Evolutionary conservation across 345 rosid species (phyloP), one percentile per base, ranked within the genome.

Genomic region (Laguncularia racemosa): DNA sequence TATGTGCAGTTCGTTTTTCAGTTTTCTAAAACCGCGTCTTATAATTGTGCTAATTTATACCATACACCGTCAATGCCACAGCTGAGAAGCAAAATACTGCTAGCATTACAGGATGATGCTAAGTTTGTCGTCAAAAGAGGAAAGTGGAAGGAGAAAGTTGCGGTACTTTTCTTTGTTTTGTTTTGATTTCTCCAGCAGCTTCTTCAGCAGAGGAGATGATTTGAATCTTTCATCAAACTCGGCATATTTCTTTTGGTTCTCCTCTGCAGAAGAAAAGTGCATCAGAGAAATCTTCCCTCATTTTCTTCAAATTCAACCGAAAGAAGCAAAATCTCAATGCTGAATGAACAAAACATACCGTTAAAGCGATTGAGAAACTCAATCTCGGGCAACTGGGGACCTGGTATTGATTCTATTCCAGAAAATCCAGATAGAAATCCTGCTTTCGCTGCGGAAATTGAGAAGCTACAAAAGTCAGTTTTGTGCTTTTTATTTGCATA

Each of bases 361-460:
- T 88, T 91, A 64, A 91, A 72, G 20, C 80, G 77, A 14, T 70
- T 75, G 50, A 91, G 92, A 55, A 88, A 88, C 3, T 92, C 98
- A 13, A 92, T 67, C 55, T 81, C 65, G 33, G 98, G 98, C 63
- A 92, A 67, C 55, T 84, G 57, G 7, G 98, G 98, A 28, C 93
- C 91, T 6, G 96, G 96, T n/a, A 88, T 63, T 53, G 98, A 92
- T 77, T 88, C 98, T 56, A 91, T 73, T 38, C 98, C 98, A 7
- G 96, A 20, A 16, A 71, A 71, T 63, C 98, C 98, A 0, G 96
- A 91, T 71, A 91, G 56, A 46, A 91, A 2, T 13, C 98, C 98
- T 15, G 96, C 96, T 67, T 76, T 53, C 48, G 88, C 98, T 86
- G 86, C 80, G 68, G 57, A 65, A 56, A 28, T 13, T 33, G 55